Conservation (phyloP, 352 stramenopile genomes). For the Heterotrichella gracilis region DNA sequence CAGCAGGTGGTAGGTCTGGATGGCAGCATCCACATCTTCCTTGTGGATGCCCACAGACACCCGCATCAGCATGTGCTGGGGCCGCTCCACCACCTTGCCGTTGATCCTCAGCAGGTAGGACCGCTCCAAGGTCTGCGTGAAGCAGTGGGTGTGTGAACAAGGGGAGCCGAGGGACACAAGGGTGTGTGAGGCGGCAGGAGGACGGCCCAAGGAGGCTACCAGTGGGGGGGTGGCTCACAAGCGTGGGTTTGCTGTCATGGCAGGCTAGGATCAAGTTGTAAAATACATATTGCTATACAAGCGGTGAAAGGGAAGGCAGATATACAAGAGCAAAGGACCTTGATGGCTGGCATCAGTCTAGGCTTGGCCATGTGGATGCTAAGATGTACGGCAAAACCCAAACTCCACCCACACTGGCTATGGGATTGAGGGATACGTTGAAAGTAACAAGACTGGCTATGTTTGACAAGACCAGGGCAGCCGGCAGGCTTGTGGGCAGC, state of each 20-base stretch:
- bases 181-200: not conserved
- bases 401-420: no score
- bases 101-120: constrained; percentile 75
- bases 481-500: no score
- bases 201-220: not conserved
- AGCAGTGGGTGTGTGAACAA: not conserved
- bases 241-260: no score
- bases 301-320: not conserved
- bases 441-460: no score
- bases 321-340: no score
- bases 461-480: no score
- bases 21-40: constrained; percentile 48
- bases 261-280: no score
- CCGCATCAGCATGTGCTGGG: constrained; percentile 94
- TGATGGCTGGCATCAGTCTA: no score
- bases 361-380: no score
- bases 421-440: no score
- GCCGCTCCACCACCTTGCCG: constrained; percentile 67
- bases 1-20: constrained; percentile 94
- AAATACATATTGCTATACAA: not conserved
- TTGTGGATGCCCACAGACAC: constrained; percentile 88
- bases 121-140: constrained; percentile 79
- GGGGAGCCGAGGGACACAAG: not conserved
- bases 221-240: not conserved
- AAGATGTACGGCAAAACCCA: no score